Percentiles rank a stretch among this genome's conserved stretches.
These are phyloP conservation scores for Neonothopanus nambi DNA, from an alignment of 1,284 basidiomycete genomes.

Conservation along the genomic window DNA sequence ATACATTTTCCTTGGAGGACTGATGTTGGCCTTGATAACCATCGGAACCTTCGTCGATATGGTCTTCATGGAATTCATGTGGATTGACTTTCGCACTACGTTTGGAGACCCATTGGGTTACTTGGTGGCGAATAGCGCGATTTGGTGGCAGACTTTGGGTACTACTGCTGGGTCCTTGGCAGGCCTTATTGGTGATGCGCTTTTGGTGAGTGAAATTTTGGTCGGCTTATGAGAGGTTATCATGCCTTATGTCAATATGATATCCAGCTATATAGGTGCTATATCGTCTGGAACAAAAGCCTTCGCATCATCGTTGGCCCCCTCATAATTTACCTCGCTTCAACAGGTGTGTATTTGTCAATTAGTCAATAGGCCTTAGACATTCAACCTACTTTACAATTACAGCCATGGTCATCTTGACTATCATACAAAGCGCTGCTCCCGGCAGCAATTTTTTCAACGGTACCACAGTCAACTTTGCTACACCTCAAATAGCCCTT, in stretches of 20 bases:
- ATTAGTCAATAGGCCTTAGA: no score
- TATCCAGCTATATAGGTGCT: not conserved
- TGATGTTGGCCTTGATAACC: not conserved
- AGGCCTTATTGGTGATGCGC: not conserved
- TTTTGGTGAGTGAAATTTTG: not conserved
- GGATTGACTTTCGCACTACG: not conserved
- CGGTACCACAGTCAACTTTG: conserved; percentile 19
- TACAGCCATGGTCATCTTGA: conserved; percentile 23
- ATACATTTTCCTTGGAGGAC: not conserved
- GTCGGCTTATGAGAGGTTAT: no score
- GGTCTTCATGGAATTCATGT: not conserved
- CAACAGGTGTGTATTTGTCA: no score
- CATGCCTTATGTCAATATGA: not conserved
- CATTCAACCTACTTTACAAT: no score
- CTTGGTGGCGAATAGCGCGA: not conserved
- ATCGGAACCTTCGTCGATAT: not conserved
- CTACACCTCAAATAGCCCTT: conserved; percentile 25
- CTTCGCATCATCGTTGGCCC: no score
- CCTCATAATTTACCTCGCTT: no score
- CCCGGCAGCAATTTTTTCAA: conserved; percentile 20
- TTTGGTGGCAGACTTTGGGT: not conserved
- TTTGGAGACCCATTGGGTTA: not conserved
- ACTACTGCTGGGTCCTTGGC: not conserved
- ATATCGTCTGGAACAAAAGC: not conserved
- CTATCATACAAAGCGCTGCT: conserved; percentile 22